Base-by-base conservation (phyloP, 1,284 basidiomycete species). In the Pseudozyma sp. region DNA sequence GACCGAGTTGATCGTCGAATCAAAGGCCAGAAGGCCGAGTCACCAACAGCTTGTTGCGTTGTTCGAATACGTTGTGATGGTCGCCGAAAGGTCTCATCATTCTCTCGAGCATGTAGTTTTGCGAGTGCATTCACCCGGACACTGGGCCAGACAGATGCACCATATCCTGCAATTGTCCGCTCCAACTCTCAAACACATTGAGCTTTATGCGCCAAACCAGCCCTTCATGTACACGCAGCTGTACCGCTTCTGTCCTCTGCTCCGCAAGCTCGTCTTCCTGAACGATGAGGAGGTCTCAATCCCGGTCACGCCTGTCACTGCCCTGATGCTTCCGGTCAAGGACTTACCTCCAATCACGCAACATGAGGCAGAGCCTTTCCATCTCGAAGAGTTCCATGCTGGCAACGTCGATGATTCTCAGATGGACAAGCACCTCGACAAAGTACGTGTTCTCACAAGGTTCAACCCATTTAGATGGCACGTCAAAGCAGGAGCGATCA, bases 271-370 rank as follows among this genome's bases (percentile, higher is more conserved):
- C 24, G 4, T 24, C 24, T 24, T 24, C 24, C 24, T 24, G 24
- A 2, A 24, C 24, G 2, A 4, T 1, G 24, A 1, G 24, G 24
- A 24, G 24, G 24, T 24, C 4, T 24, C 24, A 4, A 4, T 4
- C 2, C 24, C 24, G 24, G 24, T 24, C 24, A 2, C 24, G 24
- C 24, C 4, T 24, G 4, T 24, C 24, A 24, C 24, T 24, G 24
- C 24, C 4, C 24, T 2, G 24, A 79, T 57, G 75, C 77, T 24
- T 68, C 67, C 46, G 78, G 78, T 58, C 57, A 68, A 29, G 77
- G 77, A 49, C 76, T 78, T 51, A 68, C 70, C 2, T 71, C 70
- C 7, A 78, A 72, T 14, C 65, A 56, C 13, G 78, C 76, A 43
- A 54, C 78, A 14, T 4, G 24, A 24, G 24, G 2, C 4, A 24